Conservation (phyloP, 106 monocot genomes). For the Apostasia shenzhenica region DNA sequence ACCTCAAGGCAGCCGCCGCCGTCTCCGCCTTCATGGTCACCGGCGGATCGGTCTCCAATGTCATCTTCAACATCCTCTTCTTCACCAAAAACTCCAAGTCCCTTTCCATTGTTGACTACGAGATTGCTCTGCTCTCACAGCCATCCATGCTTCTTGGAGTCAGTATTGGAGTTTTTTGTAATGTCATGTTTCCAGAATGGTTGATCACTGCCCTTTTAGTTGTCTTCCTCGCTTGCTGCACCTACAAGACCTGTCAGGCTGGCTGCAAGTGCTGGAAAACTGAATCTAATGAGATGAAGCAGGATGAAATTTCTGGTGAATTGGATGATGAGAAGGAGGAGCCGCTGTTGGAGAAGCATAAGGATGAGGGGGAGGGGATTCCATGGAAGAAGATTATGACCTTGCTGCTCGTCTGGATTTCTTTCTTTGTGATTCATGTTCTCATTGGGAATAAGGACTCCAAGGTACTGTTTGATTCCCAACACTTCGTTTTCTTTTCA, state of each 20-base stretch:
- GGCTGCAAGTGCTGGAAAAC: conserved; percentile 49
- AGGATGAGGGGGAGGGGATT: neutral
- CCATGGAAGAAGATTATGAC: conserved; percentile 46
- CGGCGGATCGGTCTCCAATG: conserved; percentile 46
- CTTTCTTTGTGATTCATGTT: conserved; percentile 59
- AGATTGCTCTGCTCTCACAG: conserved; percentile 63
- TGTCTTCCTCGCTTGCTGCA: conserved; percentile 39
- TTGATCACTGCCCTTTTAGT: conserved; percentile 56
- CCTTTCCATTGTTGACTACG: conserved; percentile 36
- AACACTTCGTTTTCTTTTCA: too few relatives aligned
- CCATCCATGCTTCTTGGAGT: conserved; percentile 78
- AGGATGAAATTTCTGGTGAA: neutral
- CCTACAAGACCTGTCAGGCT: conserved; percentile 49
- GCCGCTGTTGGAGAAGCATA: conserved; percentile 18
- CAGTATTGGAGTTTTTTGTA: conserved; percentile 61
- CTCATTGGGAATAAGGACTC: conserved; percentile 39
- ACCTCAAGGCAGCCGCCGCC: conserved; percentile 52
- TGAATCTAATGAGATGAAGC: conserved; percentile 29
- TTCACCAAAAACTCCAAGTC: neutral
- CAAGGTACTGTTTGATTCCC: conserved; percentile 24
- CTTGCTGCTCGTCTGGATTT: conserved; percentile 56
- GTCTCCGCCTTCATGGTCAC: conserved; percentile 89
- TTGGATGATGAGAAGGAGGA: conserved; percentile 13
- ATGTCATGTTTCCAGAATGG: conserved; percentile 79
- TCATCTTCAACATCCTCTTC: conserved; percentile 45